A percentile compares a stretch with the other conserved stretches of the same genome.
phyloP scores from a whole-genome alignment of 352 stramenopile genomes.

The Phytophthora tubulina region DNA sequence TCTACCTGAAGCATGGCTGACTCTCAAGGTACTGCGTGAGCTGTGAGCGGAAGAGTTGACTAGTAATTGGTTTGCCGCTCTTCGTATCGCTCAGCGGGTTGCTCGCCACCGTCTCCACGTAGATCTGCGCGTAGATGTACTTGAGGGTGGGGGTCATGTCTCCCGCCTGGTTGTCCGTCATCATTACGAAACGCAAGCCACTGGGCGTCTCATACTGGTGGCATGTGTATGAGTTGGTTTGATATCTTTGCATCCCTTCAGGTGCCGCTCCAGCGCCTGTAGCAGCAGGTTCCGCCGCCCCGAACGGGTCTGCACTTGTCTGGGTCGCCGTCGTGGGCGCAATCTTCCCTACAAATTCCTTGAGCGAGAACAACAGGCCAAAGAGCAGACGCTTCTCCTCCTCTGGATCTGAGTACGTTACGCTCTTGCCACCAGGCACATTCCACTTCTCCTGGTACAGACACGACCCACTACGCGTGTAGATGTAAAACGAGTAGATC shows the following conservation, averaged over 20 bases:
- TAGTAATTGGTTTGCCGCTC: conserved; percentile 78
- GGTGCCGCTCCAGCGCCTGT: conserved; percentile 27
- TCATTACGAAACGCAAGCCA: conserved; percentile 91
- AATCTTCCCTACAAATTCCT: conserved; percentile 89
- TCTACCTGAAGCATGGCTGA: conserved; percentile 73
- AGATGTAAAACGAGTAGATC: conserved; percentile 95
- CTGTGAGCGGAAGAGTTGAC: conserved; percentile 77
- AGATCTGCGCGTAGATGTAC: conserved; percentile 92
- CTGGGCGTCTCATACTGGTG: conserved; percentile 93
- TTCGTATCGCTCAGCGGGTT: conserved; percentile 89
- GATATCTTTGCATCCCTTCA: conserved; percentile 81
- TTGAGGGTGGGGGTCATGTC: conserved; percentile 85
- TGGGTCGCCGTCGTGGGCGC: conserved; percentile 49
- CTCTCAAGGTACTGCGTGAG: conserved; percentile 83
- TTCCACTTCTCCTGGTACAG: conserved; percentile 94
- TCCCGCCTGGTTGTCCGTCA: conserved; percentile 90
- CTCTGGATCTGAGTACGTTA: conserved; percentile 84
- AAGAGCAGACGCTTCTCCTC: conserved; percentile 94
- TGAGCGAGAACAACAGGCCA: conserved; percentile 93
- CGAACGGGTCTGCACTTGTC: conserved; percentile 27
- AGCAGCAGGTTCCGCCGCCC: conserved; percentile 21
- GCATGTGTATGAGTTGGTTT: conserved; percentile 91
- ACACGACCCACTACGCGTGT: conserved; percentile 89
- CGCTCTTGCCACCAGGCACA: conserved; percentile 58
- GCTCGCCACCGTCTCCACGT: conserved; percentile 91